Evolutionary conservation across 1,284 basidiomycete genomes (phyloP), one percentile per base, ranked within the genome.

Genomic region (Ustilago hordei): DNA sequence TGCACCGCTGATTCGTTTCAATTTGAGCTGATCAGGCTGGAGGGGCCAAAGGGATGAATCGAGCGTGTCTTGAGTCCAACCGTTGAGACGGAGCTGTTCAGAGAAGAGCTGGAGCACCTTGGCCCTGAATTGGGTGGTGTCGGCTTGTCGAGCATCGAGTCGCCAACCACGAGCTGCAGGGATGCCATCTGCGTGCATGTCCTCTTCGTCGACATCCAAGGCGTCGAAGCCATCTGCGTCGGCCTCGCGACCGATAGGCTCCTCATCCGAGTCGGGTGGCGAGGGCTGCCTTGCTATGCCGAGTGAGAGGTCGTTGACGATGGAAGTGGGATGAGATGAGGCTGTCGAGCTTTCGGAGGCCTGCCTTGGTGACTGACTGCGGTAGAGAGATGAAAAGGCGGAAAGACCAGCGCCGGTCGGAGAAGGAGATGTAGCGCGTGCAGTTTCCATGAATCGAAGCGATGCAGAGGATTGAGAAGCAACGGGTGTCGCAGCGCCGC

Each of bases 171-270:
- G 73, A 3, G 84, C 84, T 1, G 83, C 83, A 2, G 84, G 84
- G 4, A 85, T 73, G 9, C 84, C 84, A 23, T 77, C 73, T n/a
- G 84, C 84, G 34, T 85, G 84, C 83, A 85, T 84, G 59, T 85
- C 84, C 19, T 84, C 83, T 55, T 84, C 84, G 38, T 82, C 78
- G 19, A 78, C 82, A 60, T 84, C 83, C 17, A 78, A 59, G 9
- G 67, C 54, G 45, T 84, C 82, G 55, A 79, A 79, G 43, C 64
- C 80, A 48, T 78, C 75, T 13, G 62, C 41, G 8, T 81, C 79
- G 6, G 59, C 62, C 1, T 71, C 79, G 28, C 58, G 66, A 15
- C 70, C 62, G 6, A 28, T 60, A 7, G 34, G 54, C 8, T 72
- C 69, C 34, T 68, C 67, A 4, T 69, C 69, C 31, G 60, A 64